Percentiles rank a stretch among this genome's conserved stretches.
phyloP scores from a whole-genome alignment of 768 basidiomycete species.

The Termitomyces sp. region DNA sequence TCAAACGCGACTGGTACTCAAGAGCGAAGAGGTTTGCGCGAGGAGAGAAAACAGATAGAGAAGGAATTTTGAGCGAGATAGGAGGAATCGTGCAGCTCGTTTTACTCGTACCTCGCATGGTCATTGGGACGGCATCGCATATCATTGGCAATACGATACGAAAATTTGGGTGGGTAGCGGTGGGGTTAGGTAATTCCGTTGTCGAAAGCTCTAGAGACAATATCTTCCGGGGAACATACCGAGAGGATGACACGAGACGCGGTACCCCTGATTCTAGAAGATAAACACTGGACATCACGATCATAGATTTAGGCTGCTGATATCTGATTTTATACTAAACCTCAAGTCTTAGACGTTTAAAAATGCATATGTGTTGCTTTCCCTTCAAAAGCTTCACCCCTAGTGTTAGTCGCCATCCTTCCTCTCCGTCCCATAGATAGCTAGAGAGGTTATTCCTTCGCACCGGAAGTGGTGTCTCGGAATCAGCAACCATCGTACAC shows the following conservation, averaged over 20 bases:
- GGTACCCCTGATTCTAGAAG: neutral
- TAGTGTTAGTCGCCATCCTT: too few species aligned
- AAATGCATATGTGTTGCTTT: too few species aligned
- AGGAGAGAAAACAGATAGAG: neutral
- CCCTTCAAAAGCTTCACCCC: too few species aligned
- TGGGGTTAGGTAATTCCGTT: neutral
- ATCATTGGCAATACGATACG: neutral
- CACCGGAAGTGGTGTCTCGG: too few species aligned
- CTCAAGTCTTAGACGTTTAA: too few species aligned
- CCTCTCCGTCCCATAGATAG: too few species aligned
- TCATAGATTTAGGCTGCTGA: neutral
- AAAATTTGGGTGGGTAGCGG: neutral
- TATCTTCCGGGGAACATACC: too few species aligned
- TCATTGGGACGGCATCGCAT: neutral
- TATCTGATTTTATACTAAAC: too few species aligned
- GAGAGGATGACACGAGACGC: neutral
- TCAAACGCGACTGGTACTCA: neutral
- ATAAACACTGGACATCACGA: neutral
- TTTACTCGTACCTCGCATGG: neutral
- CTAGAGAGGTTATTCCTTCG: too few species aligned
- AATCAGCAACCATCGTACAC: too few species aligned
- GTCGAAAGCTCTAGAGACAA: neutral
- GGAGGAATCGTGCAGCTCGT: neutral
- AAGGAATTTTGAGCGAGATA: neutral
- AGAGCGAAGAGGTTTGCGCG: neutral